A percentile compares a stretch with the other conserved stretches of the same genome.
These are phyloP conservation scores for Amanita pseudoporphyria DNA, from an alignment of 768 basidiomycete genomes.

Conservation along the genomic window DNA sequence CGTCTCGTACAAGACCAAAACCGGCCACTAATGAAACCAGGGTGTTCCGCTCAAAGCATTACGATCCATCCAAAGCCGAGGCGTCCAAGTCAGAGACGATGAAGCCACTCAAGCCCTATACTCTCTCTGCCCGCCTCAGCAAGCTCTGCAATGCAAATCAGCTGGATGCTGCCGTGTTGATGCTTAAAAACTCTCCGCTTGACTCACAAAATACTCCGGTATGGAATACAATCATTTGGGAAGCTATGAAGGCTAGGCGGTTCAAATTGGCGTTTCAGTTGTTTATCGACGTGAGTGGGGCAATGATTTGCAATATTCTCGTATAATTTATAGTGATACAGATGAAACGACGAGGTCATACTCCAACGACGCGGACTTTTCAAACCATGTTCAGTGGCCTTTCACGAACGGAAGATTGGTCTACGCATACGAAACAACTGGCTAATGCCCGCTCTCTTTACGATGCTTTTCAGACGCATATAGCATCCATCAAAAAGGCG, in stretches of 20 bases:
- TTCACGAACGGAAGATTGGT: slow-evolving; percentile 54
- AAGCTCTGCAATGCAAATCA: slow-evolving; percentile 45
- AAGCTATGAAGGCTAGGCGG: slow-evolving; percentile 44
- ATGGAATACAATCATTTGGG: slow-evolving; percentile 75
- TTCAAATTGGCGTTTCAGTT: slow-evolving; percentile 56
- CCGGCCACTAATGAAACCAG: slow-evolving; percentile 10
- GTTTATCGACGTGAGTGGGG: slow-evolving; percentile 52
- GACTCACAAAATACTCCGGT: slow-evolving; percentile 67
- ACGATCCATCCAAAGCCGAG: slow-evolving; percentile 20
- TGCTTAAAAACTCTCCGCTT: slow-evolving; percentile 59
- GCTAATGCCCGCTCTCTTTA: slow-evolving; percentile 52
- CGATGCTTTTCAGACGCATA: slow-evolving; percentile 42
- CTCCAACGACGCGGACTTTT: slow-evolving; percentile 58
- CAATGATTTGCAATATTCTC: slow-evolving; percentile 2
- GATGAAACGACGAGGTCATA: slow-evolving; percentile 83
- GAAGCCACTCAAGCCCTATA: slow-evolving; percentile 49
- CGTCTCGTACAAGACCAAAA: slow-evolving; percentile 4
- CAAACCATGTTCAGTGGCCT: slow-evolving; percentile 62
- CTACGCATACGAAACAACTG: slow-evolving; percentile 47
- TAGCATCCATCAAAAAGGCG: slow-evolving; percentile 36
- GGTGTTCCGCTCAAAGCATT: slow-evolving; percentile 30
- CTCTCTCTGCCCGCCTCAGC: slow-evolving; percentile 49
- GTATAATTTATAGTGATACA: slow-evolving; percentile 19
- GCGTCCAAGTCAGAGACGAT: slow-evolving; percentile 20
- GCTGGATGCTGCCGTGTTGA: slow-evolving; percentile 50